Conservation (phyloP, 352 stramenopile genomes). For the Pythium graminicola region DNA sequence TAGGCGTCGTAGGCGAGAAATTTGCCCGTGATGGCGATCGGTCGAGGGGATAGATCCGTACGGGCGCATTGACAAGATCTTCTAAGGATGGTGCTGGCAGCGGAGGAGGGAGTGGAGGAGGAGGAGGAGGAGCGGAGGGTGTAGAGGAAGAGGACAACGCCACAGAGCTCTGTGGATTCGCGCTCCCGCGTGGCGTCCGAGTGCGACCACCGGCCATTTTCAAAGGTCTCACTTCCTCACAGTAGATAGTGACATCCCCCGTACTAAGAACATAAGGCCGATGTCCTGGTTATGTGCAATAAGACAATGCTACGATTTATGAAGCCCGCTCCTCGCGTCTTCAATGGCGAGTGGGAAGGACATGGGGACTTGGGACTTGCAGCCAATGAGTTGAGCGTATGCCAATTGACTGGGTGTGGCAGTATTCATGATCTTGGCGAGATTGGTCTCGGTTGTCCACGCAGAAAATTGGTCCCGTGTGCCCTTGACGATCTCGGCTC, state of each 20-base stretch:
- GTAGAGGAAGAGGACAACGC: not conserved
- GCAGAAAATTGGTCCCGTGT: not conserved
- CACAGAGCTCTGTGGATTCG: not conserved
- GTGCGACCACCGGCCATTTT: conserved; percentile 5
- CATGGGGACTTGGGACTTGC: too few species aligned
- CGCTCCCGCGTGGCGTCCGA: conserved; percentile 5
- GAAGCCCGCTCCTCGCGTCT: too few species aligned
- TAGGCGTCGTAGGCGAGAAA: conserved; percentile 8
- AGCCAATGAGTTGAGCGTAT: too few species aligned
- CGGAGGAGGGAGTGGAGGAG: conserved; percentile 13
- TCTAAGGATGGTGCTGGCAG: conserved; percentile 6
- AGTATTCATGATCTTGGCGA: conserved; percentile 4
- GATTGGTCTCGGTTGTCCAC: not conserved
- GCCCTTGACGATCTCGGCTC: not conserved
- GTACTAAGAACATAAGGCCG: not conserved
- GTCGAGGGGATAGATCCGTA: conserved; percentile 54
- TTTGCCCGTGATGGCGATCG: conserved; percentile 14
- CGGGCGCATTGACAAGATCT: conserved; percentile 24
- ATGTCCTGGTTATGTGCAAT: conserved; percentile 9
- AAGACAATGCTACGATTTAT: too few species aligned
- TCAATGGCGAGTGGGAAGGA: too few species aligned
- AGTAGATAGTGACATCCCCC: conserved; percentile 10
- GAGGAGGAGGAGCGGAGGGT: conserved; percentile 7
- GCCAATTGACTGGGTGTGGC: conserved; percentile 4
- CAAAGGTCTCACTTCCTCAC: not conserved